Base-by-base conservation (phyloP, 2,329 filamentous ascomycete genomes). In the Ascochyta lentis region DNA sequence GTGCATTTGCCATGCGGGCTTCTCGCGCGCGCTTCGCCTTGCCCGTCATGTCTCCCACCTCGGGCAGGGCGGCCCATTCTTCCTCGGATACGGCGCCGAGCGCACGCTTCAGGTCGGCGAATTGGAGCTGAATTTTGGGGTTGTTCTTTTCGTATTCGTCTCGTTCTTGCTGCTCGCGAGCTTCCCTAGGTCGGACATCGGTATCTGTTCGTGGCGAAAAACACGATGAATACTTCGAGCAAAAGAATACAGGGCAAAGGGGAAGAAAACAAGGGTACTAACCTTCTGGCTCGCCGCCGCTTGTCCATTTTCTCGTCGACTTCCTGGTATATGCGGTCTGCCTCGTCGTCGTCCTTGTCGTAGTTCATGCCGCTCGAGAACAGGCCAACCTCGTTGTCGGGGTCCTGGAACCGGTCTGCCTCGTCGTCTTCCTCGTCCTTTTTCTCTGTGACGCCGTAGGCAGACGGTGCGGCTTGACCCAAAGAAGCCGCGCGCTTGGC, bases 241-340 rank as follows among this genome's bases (percentile, higher is more conserved):
- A 65, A 42, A 40, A 56, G 49, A 52, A 40, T 40, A 57, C 46
- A 59, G 63, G 56, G 58, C 53, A 62, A 49, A 44, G 58, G 50
- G 53, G 58, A 58, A 49, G 60, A 62, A 66, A 64, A 56, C 29
- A 54, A 63, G 66, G 62, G 54, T 60, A 90, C 89, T 84, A 86
- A 94, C 91, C 91, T 91, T 86, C 94, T 88, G 66, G 85, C 84
- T 80, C 89, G 96, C 61, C 95, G 84, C 65, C 95, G 85, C 78
- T 85, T 90, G 64, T 96, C 93, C 94, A 99, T 98, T 78, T 90
- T 94, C 81, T 97, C 95, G 70, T 99, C 95, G 61, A 99, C 91
- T 72, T 92, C 90, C 70, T 93, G 89, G 80, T 96, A 99, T 70
- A 99, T 96, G 69, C 91, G 85, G 78, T 99, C 95, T 39, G 95